phyloP scores from a whole-genome alignment of 495 filamentous ascomycete genomes.

The Aspergillus affinis region DNA sequence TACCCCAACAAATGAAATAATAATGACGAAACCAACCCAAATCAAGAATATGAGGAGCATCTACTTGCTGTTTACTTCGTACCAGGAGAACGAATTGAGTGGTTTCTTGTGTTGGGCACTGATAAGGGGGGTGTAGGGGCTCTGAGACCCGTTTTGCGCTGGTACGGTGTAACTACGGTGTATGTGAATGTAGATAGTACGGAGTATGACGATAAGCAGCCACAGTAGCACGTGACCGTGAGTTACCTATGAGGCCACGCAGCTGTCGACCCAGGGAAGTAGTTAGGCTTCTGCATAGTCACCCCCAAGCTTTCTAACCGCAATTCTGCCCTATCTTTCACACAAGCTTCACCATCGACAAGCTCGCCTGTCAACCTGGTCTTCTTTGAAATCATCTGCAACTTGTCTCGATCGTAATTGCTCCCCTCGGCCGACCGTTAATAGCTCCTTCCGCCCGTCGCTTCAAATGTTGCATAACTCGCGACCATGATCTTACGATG shows the following conservation, averaged over 20 bases:
- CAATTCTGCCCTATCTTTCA: constrained; percentile 1
- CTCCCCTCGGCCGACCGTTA: constrained; percentile 3
- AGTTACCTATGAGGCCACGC: constrained; percentile 38
- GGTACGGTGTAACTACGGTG: too few species aligned
- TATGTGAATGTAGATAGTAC: too few species aligned
- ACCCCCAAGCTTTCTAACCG: neutral
- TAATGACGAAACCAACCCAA: neutral
- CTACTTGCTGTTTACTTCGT: neutral
- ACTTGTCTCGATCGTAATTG: neutral
- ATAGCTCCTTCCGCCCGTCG: neutral
- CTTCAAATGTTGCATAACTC: constrained; percentile 35
- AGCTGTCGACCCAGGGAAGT: constrained; percentile 15
- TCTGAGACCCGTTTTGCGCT: too few species aligned
- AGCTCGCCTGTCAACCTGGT: neutral
- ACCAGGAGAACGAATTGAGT: too few species aligned
- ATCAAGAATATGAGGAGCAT: neutral
- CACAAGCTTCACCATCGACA: neutral
- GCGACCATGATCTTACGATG: constrained; percentile 44
- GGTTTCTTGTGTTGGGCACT: too few species aligned
- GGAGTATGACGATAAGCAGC: constrained; percentile 8
- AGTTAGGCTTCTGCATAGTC: neutral
- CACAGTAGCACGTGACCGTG: constrained; percentile 29
- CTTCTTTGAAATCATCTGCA: neutral
- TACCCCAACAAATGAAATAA: too few species aligned
- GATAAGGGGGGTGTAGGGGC: too few species aligned